These are phyloP conservation scores for Cyberlindnera mississippiensis DNA, from an alignment of 805 yeast genomes.

Conservation along the genomic window DNA sequence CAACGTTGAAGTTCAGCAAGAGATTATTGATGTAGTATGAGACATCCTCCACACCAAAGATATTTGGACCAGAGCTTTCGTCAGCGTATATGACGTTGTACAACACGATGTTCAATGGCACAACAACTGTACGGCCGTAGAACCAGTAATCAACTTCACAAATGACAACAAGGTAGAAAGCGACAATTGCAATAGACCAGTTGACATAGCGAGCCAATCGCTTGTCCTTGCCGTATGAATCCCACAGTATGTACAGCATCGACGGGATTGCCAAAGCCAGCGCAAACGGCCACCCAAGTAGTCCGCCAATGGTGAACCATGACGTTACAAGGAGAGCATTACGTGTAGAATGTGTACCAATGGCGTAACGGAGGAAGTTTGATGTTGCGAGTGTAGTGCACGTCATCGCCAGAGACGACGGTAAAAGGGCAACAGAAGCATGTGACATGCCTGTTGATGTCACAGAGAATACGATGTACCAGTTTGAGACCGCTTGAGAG, in stretches of 20 bases:
- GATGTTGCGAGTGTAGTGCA: conserved; percentile 44
- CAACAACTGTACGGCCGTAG: conserved; percentile 58
- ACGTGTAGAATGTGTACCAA: conserved; percentile 10
- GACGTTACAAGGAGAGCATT: conserved; percentile 32
- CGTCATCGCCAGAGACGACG: conserved; percentile 73
- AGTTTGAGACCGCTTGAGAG: conserved; percentile 34
- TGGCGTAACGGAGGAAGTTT: conserved; percentile 31
- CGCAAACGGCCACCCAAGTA: conserved; percentile 91
- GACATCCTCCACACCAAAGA: conserved; percentile 84
- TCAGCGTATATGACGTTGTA: conserved; percentile 74
- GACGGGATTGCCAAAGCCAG: conserved; percentile 58
- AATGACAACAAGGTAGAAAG: conserved; percentile 27
- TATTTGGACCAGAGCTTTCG: conserved; percentile 75
- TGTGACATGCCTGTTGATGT: conserved; percentile 82
- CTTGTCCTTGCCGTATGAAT: neutral
- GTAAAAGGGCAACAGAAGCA: conserved; percentile 81
- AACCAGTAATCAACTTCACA: conserved; percentile 53
- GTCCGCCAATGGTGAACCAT: conserved; percentile 60
- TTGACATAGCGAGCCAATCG: conserved; percentile 15
- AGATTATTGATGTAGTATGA: conserved; percentile 67
- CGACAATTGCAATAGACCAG: conserved; percentile 25
- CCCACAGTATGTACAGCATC: conserved; percentile 17
- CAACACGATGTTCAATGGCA: conserved; percentile 76
- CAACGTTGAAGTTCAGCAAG: conserved; percentile 66
- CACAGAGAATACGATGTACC: conserved; percentile 61